phyloP scores from a whole-genome alignment of 495 filamentous ascomycete genomes.

The Polyplosphaeria fusca region DNA sequence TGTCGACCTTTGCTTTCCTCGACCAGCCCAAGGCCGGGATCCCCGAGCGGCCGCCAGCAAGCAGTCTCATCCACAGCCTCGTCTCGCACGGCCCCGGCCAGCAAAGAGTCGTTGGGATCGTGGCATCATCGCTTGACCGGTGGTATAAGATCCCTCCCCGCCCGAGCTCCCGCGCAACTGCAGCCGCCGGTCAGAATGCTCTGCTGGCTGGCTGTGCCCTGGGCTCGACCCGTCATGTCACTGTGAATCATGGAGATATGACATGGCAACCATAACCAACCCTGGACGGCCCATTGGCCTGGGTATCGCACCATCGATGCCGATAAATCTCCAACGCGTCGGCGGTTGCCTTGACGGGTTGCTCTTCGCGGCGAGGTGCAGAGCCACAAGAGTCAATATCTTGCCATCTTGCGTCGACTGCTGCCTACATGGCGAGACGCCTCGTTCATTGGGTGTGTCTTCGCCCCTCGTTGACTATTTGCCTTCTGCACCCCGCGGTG shows the following conservation, averaged over 20 bases:
- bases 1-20: too few species aligned
- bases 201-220: background rate
- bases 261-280: background rate
- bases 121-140: constrained; percentile 15
- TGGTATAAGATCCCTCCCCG: background rate
- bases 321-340: background rate
- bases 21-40: too few species aligned
- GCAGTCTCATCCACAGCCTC: constrained; percentile 6
- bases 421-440: constrained; percentile 16
- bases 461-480: background rate
- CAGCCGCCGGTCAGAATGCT: constrained; percentile 20
- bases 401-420: constrained; percentile 14
- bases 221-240: background rate
- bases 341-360: constrained; percentile 7
- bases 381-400: background rate
- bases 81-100: background rate
- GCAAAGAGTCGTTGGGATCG: background rate
- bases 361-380: background rate
- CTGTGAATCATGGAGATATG: constrained; percentile 1
- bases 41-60: too few species aligned
- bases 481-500: background rate
- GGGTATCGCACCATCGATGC: constrained; percentile 1
- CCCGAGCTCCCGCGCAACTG: constrained; percentile 12
- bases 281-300: constrained; percentile 22
- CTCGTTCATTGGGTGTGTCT: constrained; percentile 12